These are phyloP conservation scores for Hyphopichia pseudoburtonii DNA, from an alignment of 1,139 yeast species.

Conservation along the genomic window DNA sequence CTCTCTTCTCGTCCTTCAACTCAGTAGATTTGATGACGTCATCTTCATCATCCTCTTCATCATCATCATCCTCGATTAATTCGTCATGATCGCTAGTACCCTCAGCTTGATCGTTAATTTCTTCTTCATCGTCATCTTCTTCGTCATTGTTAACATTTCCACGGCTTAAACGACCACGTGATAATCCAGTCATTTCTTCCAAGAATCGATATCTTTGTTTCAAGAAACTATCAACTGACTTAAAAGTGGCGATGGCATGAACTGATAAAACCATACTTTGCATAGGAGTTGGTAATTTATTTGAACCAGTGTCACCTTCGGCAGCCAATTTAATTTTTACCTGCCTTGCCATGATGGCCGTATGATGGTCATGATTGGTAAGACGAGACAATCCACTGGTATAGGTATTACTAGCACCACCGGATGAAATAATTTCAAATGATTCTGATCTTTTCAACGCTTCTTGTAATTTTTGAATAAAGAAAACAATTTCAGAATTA, in stretches of 20 bases:
- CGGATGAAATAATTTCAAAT: slow-evolving; percentile 68
- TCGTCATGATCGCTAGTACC: slow-evolving; percentile 10
- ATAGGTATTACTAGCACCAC: slow-evolving; percentile 18
- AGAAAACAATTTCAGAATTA: slow-evolving; percentile 20
- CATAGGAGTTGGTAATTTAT: slow-evolving; percentile 27
- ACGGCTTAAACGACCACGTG: no score
- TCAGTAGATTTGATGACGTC: slow-evolving; percentile 4
- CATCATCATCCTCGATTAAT: slow-evolving; percentile 8
- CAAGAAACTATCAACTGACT: slow-evolving; percentile 65
- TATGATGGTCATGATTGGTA: slow-evolving; percentile 26
- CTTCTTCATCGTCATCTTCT: slow-evolving; percentile 9
- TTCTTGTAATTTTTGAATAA: slow-evolving; percentile 66
- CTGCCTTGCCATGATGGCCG: slow-evolving; percentile 72
- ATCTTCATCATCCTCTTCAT: slow-evolving; percentile 9
- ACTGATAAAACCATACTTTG: slow-evolving; percentile 59
- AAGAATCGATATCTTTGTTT: slow-evolving; percentile 32
- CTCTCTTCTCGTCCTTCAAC: no score
- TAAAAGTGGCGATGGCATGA: slow-evolving; percentile 89
- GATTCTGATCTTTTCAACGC: slow-evolving; percentile 74
- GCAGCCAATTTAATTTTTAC: slow-evolving; percentile 54
- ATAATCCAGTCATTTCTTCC: slow-evolving; percentile 17
- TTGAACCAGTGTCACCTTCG: slow-evolving; percentile 24
- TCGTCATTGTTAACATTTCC: not conserved
- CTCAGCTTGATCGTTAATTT: slow-evolving; percentile 7
- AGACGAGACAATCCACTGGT: slow-evolving; percentile 3